Conservation (phyloP, 202 grass and related monocot species). For the Saccharum hybrid region DNA sequence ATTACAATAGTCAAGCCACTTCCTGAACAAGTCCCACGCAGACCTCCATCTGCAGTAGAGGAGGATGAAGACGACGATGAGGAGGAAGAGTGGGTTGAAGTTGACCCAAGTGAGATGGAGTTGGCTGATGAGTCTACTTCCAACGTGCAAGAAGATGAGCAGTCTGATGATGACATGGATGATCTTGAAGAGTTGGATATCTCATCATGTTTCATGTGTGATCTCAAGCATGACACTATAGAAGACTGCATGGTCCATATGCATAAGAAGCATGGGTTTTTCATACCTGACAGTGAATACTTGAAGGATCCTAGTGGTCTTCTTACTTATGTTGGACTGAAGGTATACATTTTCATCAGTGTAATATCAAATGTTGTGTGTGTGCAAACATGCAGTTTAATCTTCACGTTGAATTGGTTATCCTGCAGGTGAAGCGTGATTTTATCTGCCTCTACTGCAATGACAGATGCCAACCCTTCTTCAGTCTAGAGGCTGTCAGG, state of each 20-base stretch:
- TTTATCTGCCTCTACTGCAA: constrained; percentile 88
- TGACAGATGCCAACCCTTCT: constrained; percentile 83
- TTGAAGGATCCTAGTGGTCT: constrained; percentile 88
- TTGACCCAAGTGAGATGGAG: constrained; percentile 65
- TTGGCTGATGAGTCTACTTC: constrained; percentile 58
- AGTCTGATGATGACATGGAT: constrained; percentile 64
- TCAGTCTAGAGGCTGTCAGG: constrained; percentile 87
- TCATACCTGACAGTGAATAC: constrained; percentile 93
- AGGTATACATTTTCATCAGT: constrained; percentile 54
- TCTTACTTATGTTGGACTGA: constrained; percentile 83
- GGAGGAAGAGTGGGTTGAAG: constrained; percentile 84
- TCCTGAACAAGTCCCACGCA: constrained; percentile 51
- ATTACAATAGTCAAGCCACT: constrained; percentile 76
- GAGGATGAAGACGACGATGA: constrained; percentile 67
- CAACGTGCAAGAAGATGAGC: constrained; percentile 57
- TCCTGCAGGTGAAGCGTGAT: constrained; percentile 81
- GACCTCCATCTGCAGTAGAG: constrained; percentile 47
- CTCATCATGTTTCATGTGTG: constrained; percentile 86
- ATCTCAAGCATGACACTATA: constrained; percentile 70
- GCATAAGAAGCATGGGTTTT: constrained; percentile 98
- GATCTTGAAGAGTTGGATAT: constrained; percentile 82
- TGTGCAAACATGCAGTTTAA: background rate
- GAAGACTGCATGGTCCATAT: constrained; percentile 96
- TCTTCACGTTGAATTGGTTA: constrained; percentile 24
- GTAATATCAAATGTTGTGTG: background rate